Conservation (phyloP, 306 rosid species). For the Rosa rugosa region DNA sequence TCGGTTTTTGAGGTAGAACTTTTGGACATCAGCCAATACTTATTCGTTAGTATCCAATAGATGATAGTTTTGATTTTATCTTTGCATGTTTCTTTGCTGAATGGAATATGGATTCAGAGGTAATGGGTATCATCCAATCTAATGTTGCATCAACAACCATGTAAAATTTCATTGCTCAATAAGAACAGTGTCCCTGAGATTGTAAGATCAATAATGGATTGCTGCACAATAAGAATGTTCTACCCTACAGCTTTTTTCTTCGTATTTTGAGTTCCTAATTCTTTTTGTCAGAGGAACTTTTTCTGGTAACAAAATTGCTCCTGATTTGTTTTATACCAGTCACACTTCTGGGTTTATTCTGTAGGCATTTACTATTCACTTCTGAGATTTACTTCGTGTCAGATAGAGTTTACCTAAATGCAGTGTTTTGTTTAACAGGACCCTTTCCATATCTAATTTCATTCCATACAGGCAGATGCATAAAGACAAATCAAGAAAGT, state of each 20-base stretch:
- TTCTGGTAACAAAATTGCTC: not conserved
- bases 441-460: conserved; percentile 53
- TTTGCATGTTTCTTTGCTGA: not conserved
- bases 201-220: not conserved
- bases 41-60: not conserved
- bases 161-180: not conserved
- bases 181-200: not conserved
- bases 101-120: not conserved
- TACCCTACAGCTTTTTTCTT: not conserved
- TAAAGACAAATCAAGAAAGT: conserved; percentile 64
- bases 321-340: not conserved
- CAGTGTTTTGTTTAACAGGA: not conserved
- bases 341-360: not conserved
- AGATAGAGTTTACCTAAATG: not conserved
- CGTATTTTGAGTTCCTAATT: not conserved
- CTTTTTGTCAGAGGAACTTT: not conserved
- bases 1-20: conserved; percentile 73
- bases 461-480: conserved; percentile 73
- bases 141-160: not conserved
- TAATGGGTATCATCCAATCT: not conserved
- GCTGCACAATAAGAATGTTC: not conserved
- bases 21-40: conserved; percentile 19
- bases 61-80: not conserved
- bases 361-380: not conserved
- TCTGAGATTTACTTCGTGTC: not conserved